Evolutionary conservation across 2,329 filamentous ascomycete genomes (phyloP).

Genomic region (Cercospora nicotianae): DNA sequence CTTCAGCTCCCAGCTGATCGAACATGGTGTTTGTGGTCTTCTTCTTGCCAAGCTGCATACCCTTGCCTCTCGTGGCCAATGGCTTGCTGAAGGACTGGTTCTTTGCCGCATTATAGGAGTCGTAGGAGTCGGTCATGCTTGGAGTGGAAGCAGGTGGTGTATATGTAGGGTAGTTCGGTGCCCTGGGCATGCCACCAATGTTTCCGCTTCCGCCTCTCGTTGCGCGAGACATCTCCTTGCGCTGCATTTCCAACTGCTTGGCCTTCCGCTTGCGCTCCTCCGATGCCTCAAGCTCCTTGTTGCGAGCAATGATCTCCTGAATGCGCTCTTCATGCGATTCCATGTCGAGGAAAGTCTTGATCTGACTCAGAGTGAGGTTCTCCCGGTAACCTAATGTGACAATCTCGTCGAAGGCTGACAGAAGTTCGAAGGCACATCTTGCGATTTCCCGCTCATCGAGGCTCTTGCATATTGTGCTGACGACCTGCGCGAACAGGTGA

Average conservation of each 20-base stretch:
- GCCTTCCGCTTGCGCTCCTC: constrained; percentile 98
- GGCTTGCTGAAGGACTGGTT: constrained; percentile 84
- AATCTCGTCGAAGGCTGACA: constrained; percentile 95
- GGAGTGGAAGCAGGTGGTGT: constrained; percentile 83
- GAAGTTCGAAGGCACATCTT: constrained; percentile 90
- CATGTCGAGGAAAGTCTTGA: constrained; percentile 99
- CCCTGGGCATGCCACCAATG: constrained; percentile 59
- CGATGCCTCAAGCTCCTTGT: constrained; percentile 97
- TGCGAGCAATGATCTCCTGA: constrained; percentile 92
- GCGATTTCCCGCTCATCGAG: constrained; percentile 94
- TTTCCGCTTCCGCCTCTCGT: constrained; percentile 52
- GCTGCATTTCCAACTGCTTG: constrained; percentile 97
- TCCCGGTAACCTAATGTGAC: constrained; percentile 94
- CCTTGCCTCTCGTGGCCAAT: constrained; percentile 80
- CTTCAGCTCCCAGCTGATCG: constrained; percentile 88
- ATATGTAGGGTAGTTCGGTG: constrained; percentile 85
- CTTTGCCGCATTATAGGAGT: constrained; percentile 95
- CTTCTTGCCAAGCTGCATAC: constrained; percentile 99
- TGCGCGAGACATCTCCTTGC: constrained; percentile 86
- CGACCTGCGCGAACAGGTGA: constrained; percentile 96
- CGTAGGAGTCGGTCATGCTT: constrained; percentile 76
- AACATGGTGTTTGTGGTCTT: constrained; percentile 98
- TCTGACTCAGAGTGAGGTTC: constrained; percentile 93
- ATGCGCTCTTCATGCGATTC: constrained; percentile 98
- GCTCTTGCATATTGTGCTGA: constrained; percentile 92